Conservation (phyloP, 75 land plant species). For the Adiantum capillusveneris region DNA sequence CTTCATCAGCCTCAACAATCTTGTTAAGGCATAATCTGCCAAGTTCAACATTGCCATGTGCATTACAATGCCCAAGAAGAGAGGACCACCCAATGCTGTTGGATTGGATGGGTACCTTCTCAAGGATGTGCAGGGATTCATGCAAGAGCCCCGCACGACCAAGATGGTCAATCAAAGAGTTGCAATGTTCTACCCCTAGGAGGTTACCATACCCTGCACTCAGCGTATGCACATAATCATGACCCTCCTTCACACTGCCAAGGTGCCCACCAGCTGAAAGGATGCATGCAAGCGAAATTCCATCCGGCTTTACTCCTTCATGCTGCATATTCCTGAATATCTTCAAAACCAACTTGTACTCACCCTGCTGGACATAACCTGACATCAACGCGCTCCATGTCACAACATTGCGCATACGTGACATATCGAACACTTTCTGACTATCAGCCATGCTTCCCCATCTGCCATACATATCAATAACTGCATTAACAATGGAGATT, state of each 20-base stretch:
- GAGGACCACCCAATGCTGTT: constrained; percentile 11
- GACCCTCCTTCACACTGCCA: constrained; percentile 25
- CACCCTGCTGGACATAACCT: constrained; percentile 15
- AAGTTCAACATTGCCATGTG: constrained; percentile 6
- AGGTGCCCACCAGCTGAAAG: constrained; percentile 17
- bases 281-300: constrained; percentile 13
- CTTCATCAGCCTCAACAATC: constrained; percentile 34
- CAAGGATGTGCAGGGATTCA: constrained; percentile 37
- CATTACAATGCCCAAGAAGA: constrained; percentile 11
- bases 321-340: constrained; percentile 23
- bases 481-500: constrained; percentile 8
- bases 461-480: constrained; percentile 28
- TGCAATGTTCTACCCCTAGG: constrained; percentile 53
- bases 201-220: constrained; percentile 21
- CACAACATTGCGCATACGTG: constrained; percentile 7
- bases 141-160: constrained; percentile 52
- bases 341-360: constrained; percentile 12
- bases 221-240: constrained; percentile 33
- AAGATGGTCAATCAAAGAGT: constrained; percentile 61
- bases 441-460: constrained; percentile 18
- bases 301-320: constrained; percentile 6
- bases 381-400: constrained; percentile 26
- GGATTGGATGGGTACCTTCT: constrained; percentile 16
- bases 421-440: constrained; percentile 10
- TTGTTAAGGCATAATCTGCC: constrained; percentile 14